Evolutionary conservation across 1,284 basidiomycete species (phyloP).

Genomic region (Naganishia cerealis): DNA sequence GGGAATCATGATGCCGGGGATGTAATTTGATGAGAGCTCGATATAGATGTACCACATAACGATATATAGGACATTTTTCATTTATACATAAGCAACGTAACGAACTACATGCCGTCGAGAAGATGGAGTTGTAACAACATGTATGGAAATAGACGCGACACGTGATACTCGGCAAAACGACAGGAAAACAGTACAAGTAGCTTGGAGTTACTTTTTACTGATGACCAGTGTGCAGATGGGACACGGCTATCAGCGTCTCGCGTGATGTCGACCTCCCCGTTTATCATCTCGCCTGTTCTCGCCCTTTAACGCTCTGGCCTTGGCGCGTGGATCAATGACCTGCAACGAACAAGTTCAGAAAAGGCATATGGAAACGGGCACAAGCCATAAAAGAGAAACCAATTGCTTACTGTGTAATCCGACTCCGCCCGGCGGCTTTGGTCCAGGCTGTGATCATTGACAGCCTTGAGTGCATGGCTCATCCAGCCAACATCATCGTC

Average conservation of each 20-base stretch:
- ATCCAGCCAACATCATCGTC: constrained; percentile 80
- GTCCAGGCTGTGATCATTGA: constrained; percentile 68
- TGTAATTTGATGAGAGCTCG: background rate
- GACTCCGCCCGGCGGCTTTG: constrained; percentile 76
- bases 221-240: background rate
- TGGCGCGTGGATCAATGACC: constrained; percentile 54
- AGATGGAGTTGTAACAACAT: background rate
- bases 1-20: constrained; percentile 20
- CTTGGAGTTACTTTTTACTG: background rate
- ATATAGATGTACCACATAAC: background rate
- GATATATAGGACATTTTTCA: constrained; percentile 12
- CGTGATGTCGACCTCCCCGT: constrained; percentile 6
- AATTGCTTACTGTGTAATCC: constrained; percentile 75
- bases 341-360: constrained; percentile 28
- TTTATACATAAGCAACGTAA: background rate
- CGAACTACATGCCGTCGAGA: background rate
- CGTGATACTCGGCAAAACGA: background rate
- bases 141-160: background rate
- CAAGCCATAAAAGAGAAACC: background rate
- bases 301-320: constrained; percentile 46
- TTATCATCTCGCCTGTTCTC: constrained; percentile 31
- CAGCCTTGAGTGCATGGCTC: constrained; percentile 71
- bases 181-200: background rate
- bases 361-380: background rate
- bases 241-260: background rate